Base-by-base conservation (phyloP, 164 flowering plant genomes). In the Protea cynaroides region DNA sequence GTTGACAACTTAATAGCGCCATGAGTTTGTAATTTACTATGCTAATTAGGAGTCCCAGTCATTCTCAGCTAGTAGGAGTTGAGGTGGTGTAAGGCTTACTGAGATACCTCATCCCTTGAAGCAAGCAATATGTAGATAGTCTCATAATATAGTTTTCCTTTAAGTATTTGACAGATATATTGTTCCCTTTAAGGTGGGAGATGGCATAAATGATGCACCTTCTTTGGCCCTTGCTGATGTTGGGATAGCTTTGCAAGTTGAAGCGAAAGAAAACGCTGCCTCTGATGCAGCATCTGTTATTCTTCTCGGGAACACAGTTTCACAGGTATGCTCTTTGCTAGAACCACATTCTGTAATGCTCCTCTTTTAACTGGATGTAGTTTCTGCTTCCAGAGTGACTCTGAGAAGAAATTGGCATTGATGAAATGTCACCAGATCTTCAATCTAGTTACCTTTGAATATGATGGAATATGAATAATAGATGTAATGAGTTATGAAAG, bases 181-280 rank as follows among this genome's bases (percentile, higher is more conserved):
- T 37, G 3, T 54, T 60, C 57, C 60, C 36, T 50, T 68, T 65
- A 68, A 93, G 98, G 93, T 93, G 43, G 98, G 98, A 65, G 98
- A 93, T 80, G 98, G 98, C 52, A 93, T 93, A 77, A 90, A 90
- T 70, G 98, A 93, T 80, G 98, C 98, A 40, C 98, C 98, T n/a
- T 90, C 96, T 74, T 75, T 93, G 80, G 98, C 98, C 44, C 84
- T 81, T 69, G 95, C 98, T 44, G 89, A 88, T 76, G 98, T 92
- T 57, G 98, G 98, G 67, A 84, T 93, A 69, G 96, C 98, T 63
- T 71, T 93, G 72, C 93, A 77, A 82, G 76, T 66, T 68, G 92
- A 86, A 71, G 84, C 80, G 22, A 92, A 93, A 70, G 93, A 93
- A 74, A 93, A 80, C 72, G 98, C 96, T 68, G 98, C 98, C 53